Evolutionary conservation across 495 filamentous ascomycete species (phyloP).

Genomic region (Entonaema liquescens): DNA sequence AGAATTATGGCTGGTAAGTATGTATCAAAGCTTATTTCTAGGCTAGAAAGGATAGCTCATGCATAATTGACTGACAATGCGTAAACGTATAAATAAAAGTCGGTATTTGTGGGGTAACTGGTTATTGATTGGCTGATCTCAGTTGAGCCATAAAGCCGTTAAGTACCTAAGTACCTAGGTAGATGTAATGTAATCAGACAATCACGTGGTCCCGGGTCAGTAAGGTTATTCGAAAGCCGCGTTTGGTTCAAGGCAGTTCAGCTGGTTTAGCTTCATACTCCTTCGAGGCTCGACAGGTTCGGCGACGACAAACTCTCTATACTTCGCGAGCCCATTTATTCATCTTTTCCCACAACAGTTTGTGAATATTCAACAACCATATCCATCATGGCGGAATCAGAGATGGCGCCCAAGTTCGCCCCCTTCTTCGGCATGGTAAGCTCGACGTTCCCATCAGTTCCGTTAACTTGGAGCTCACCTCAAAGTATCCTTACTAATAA

Average conservation of each 20-base stretch:
- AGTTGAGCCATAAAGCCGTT: not conserved
- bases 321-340: conserved; percentile 11
- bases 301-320: conserved; percentile 27
- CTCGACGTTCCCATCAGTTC: conserved; percentile 39
- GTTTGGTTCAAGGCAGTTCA: conserved; percentile 24
- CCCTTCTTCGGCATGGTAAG: conserved; percentile 98
- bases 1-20: not conserved
- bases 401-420: conserved; percentile 85
- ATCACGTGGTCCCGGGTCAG: conserved; percentile 28
- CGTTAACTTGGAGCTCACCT: conserved; percentile 40
- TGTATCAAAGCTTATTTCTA: conserved; percentile 1
- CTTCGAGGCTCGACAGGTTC: conserved; percentile 28
- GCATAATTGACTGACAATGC: conserved; percentile 25
- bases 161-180: not conserved
- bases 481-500: conserved; percentile 49
- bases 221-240: conserved; percentile 25
- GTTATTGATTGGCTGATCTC: conserved; percentile 14
- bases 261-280: conserved; percentile 30
- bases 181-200: too few species aligned
- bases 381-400: conserved; percentile 70
- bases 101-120: conserved; percentile 24
- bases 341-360: not conserved
- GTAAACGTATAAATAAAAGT: not conserved
- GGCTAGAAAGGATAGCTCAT: conserved; percentile 16
- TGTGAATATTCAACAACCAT: not conserved